Evolutionary conservation across 2,329 filamentous ascomycete species (phyloP).

Genomic region (Fusarium kyushuense): DNA sequence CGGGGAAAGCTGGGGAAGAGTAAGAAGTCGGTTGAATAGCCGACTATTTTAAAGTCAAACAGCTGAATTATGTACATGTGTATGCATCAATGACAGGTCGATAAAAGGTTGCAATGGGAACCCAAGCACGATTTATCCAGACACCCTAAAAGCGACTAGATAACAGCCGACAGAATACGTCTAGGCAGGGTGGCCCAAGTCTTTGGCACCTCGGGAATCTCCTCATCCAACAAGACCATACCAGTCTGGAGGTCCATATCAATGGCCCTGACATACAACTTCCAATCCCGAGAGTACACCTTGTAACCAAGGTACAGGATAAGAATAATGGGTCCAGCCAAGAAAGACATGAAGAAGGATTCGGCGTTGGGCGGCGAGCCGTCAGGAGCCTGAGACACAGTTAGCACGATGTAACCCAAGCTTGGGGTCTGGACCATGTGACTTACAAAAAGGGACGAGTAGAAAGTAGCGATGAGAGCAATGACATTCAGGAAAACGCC

Average conservation of each 20-base stretch:
- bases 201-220: constrained; percentile 73
- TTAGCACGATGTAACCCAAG: neutral
- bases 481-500: constrained; percentile 80
- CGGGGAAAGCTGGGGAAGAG: constrained; percentile 29
- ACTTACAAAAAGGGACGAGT: constrained; percentile 62
- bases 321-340: constrained; percentile 75
- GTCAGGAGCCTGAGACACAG: neutral
- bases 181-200: constrained; percentile 7
- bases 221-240: constrained; percentile 73
- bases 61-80: neutral
- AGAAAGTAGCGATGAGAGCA: constrained; percentile 86
- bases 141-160: constrained; percentile 1
- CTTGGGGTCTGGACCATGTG: neutral
- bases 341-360: constrained; percentile 78
- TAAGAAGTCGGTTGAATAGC: neutral
- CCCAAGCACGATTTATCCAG: neutral
- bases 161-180: constrained; percentile 17
- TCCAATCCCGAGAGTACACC: constrained; percentile 73
- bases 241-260: constrained; percentile 92
- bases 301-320: constrained; percentile 81
- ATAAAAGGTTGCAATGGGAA: neutral
- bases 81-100: neutral
- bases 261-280: constrained; percentile 67
- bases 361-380: constrained; percentile 78
- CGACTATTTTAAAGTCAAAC: neutral